Evolutionary conservation across 192 early-diverging fungal genomes (phyloP), one percentile per base, ranked within the genome.

Genomic region (Endogone sp.): DNA sequence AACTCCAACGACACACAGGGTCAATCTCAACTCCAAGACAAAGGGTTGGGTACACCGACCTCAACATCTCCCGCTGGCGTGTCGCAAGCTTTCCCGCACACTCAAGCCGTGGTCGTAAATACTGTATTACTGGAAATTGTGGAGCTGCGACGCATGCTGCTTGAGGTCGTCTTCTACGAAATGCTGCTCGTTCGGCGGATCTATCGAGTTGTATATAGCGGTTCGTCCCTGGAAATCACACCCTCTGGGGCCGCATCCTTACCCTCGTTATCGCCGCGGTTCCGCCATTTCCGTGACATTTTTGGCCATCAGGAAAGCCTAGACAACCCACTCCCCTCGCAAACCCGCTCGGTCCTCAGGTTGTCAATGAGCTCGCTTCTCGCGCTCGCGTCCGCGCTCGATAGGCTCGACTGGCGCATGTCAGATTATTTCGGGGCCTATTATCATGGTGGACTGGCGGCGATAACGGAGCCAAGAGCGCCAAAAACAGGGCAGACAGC

Each of bases 331-430:
- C 30, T 67, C 2, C 70, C 70, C 30, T 71, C 70, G 44, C 70
- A 71, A 67, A 65, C 59, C 28, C 60, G 62, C 55, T 71, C 70
- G 3, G 66, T 71, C 64, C 26, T 71, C 23, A 63, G 25, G 28
- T 54, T 58, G 27, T 71, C 49, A n/a, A 22, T 71, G 56, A 65
- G 65, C 8, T 60, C 70, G 23, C 66, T 58, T 21, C 28, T 71
- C 3, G 62, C 54, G 32, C 70, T 71, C 25, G 60, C 62, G 20
- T 71, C 70, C 28, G 64, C 70, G 9, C 23, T 71, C 25, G 70
- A 71, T 71, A 61, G 54, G 25, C 25, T 71, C 16, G 70, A 71
- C 25, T 63, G 70, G 58, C 65, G 65, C 23, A 26, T 71, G 22
- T 66, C 24, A 20, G 64, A 71, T 58, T 63, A 71, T n/a, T 60